Conservation (phyloP, 1,284 basidiomycete species). For the Heliocybe sulcata region DNA sequence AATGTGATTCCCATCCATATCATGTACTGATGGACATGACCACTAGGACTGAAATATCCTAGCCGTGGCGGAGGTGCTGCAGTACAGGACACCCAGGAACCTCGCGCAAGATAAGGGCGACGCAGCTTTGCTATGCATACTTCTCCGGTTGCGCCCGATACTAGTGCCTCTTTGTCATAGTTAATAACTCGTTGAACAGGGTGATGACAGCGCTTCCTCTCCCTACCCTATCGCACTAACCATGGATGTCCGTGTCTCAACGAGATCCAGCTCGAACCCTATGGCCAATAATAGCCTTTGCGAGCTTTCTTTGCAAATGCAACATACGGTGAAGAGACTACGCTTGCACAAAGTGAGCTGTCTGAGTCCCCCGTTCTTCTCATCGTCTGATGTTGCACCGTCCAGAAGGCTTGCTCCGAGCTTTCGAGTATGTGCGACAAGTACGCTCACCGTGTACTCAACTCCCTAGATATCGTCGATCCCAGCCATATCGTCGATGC, state of each 20-base stretch:
- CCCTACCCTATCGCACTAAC: no score
- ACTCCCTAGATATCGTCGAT: not conserved
- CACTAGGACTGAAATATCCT: no score
- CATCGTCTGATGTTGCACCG: not conserved
- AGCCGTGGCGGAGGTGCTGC: no score
- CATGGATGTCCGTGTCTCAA: no score
- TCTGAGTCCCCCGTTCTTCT: not conserved
- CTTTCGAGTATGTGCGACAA: not conserved
- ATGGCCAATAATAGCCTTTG: no score
- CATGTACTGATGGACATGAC: no score
- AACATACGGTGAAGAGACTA: not conserved
- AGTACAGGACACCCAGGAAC: no score
- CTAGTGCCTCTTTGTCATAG: no score
- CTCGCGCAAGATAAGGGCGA: not conserved
- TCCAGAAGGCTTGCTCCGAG: not conserved
- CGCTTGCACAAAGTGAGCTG: not conserved
- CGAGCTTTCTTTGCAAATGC: not conserved
- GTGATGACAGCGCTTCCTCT: no score
- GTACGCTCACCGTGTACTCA: not conserved
- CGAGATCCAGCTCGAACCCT: no score
- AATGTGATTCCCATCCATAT: no score
- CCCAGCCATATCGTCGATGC: not conserved
- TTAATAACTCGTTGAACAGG: no score
- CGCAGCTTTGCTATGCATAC: not conserved
- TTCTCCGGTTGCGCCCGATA: not conserved